phyloP scores from a whole-genome alignment of 345 rosid genomes.

The Citrus trifoliata region DNA sequence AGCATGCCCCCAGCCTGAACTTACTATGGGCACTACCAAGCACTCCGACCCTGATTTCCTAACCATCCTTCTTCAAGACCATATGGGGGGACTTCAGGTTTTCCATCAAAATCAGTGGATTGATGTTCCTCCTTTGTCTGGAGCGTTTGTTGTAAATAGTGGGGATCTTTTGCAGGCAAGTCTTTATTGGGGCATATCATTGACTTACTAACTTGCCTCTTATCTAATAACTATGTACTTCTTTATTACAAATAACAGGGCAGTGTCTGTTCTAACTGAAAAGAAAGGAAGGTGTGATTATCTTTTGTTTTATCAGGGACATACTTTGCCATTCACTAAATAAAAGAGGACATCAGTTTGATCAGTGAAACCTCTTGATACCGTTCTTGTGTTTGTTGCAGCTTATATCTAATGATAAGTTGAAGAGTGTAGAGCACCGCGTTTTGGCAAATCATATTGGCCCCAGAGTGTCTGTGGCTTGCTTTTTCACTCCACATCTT shows the following conservation, averaged over 20 bases:
- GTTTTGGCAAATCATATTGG: slow-evolving; percentile 40
- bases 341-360: not conserved
- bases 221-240: not conserved
- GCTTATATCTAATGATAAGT: slow-evolving; percentile 45
- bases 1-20: slow-evolving; percentile 36
- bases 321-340: not conserved
- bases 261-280: too few relatives aligned
- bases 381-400: slow-evolving; percentile 13
- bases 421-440: slow-evolving; percentile 40
- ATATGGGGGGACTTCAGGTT: slow-evolving; percentile 49
- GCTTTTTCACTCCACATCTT: slow-evolving; percentile 25
- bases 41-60: slow-evolving; percentile 50
- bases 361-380: not conserved
- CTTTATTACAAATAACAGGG: not conserved
- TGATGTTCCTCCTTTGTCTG: slow-evolving; percentile 41
- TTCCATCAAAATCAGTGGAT: slow-evolving; percentile 50
- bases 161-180: slow-evolving; percentile 56
- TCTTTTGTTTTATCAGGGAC: not conserved
- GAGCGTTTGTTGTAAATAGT: slow-evolving; percentile 39
- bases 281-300: too few relatives aligned
- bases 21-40: slow-evolving; percentile 35
- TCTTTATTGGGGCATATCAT: not conserved
- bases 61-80: slow-evolving; percentile 45
- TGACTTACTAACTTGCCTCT: not conserved
- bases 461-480: slow-evolving; percentile 32